These are phyloP conservation scores for Circinella umbellata DNA, from an alignment of 371 early-diverging fungal species.

Conservation along the genomic window DNA sequence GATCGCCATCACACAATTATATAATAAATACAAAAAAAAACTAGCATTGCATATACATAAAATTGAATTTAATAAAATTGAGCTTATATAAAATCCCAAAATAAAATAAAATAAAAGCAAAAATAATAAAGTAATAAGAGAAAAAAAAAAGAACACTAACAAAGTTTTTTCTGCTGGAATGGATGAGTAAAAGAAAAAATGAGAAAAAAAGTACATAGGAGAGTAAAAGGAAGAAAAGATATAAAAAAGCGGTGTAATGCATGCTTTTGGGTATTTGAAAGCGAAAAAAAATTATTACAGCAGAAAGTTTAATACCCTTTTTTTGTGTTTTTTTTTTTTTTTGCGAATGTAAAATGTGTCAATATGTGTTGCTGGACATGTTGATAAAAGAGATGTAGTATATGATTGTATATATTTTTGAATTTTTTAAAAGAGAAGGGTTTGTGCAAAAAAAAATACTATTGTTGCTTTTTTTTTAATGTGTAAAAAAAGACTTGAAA, in stretches of 20 bases:
- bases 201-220: background rate
- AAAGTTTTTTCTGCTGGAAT: background rate
- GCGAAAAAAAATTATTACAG: background rate
- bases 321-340: background rate
- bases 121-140: background rate
- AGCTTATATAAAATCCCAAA: constrained; percentile 1
- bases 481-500: background rate
- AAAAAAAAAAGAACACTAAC: background rate
- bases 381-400: background rate
- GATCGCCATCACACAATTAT: too few relatives aligned
- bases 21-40: background rate
- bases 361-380: background rate
- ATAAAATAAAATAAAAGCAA: background rate
- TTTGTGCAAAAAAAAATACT: background rate
- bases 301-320: background rate
- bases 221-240: background rate
- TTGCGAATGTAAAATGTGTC: background rate
- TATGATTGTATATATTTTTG: too few relatives aligned
- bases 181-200: background rate
- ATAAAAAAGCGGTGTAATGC: background rate
- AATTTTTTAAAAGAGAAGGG: background rate
- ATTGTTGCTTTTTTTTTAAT: background rate
- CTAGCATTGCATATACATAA: constrained; percentile 5
- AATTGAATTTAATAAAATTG: background rate
- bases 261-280: background rate